Evolutionary conservation across 768 basidiomycete genomes (phyloP).

Genomic region (Suillus subalutaceus): DNA sequence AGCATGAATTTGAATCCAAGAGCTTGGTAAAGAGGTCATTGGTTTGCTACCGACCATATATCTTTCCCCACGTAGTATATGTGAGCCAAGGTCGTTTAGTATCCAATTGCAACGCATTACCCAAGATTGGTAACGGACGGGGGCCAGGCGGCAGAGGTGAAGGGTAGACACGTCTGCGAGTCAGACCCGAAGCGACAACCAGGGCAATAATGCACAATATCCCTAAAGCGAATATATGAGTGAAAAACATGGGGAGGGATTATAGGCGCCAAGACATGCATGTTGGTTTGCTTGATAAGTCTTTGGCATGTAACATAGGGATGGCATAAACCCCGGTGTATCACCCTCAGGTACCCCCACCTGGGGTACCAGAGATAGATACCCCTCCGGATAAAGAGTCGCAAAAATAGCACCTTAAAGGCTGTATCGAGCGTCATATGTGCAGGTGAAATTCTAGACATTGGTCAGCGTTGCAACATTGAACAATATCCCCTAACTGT

Average conservation of each 20-base stretch:
- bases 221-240: neutral
- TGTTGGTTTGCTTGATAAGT: constrained; percentile 9
- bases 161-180: neutral
- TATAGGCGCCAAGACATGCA: neutral
- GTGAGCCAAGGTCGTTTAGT: constrained; percentile 40
- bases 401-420: no score
- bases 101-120: constrained; percentile 52
- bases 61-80: constrained; percentile 45
- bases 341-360: no score
- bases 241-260: neutral
- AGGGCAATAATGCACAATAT: neutral
- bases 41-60: constrained; percentile 42
- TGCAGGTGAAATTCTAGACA: no score
- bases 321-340: no score
- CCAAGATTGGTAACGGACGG: constrained; percentile 46
- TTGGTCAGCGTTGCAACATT: no score
- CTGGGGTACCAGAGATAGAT: no score
- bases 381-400: no score
- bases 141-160: constrained; percentile 49
- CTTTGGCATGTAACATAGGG: neutral
- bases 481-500: no score
- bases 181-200: neutral
- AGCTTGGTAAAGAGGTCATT: neutral
- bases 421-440: no score
- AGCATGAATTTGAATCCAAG: neutral